These are phyloP conservation scores for Dichotomopilus funicola DNA, from an alignment of 2,329 filamentous ascomycete species.

Conservation along the genomic window DNA sequence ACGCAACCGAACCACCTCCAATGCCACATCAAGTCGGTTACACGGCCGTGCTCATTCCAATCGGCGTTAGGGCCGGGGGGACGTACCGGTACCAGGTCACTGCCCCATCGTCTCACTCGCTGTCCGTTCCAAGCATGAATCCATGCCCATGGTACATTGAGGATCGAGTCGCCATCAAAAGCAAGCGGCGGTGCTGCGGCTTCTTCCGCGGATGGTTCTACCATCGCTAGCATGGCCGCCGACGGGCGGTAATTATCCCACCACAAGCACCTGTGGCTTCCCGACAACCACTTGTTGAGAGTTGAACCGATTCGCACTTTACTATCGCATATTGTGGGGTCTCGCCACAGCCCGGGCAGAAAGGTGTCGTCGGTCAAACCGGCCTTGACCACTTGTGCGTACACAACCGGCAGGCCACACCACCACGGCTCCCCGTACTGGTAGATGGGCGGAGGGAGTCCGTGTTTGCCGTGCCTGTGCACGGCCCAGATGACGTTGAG, in stretches of 20 bases:
- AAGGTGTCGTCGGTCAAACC: neutral
- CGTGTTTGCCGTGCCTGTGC: neutral
- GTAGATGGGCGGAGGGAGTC: neutral
- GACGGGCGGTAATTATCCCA: neutral
- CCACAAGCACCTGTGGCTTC: neutral
- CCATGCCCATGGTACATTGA: neutral
- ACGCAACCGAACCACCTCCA: too few relatives aligned
- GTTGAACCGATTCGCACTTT: too few relatives aligned
- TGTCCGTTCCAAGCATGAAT: constrained; percentile 3
- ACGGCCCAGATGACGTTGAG: neutral
- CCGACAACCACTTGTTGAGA: neutral
- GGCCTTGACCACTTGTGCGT: neutral
- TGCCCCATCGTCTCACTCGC: neutral
- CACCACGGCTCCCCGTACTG: neutral
- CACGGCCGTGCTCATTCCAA: too few relatives aligned
- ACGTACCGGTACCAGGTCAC: too few relatives aligned
- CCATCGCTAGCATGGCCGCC: neutral
- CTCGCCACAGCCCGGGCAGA: neutral
- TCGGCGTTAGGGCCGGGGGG: too few relatives aligned
- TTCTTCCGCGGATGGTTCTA: neutral
- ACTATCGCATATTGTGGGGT: neutral
- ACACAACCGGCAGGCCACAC: neutral
- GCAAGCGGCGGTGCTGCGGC: neutral
- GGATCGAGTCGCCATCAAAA: neutral
- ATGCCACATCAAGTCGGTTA: too few relatives aligned